Conservation (phyloP, 352 stramenopile genomes). For the Halophytophthora batemanensis region DNA sequence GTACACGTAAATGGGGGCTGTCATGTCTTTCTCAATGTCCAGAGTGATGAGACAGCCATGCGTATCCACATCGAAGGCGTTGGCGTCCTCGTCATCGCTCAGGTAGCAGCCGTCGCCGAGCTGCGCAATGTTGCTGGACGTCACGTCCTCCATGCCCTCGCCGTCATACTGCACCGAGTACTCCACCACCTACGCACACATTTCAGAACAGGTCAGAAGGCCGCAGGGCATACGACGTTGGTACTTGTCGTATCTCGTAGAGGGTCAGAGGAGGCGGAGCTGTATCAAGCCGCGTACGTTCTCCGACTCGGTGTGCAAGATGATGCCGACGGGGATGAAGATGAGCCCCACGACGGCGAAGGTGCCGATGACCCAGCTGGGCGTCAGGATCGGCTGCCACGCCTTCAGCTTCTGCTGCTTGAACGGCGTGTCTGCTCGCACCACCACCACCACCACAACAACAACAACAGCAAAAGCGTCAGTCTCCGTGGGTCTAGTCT, state of each 20-base stretch:
- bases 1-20: slow-evolving; percentile 96
- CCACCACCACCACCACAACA: neutral
- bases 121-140: slow-evolving; percentile 57
- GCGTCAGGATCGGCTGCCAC: slow-evolving; percentile 97
- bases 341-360: slow-evolving; percentile 94
- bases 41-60: slow-evolving; percentile 86
- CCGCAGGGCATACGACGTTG: too few relatives aligned
- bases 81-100: slow-evolving; percentile 50
- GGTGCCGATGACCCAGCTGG: slow-evolving; percentile 93
- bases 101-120: slow-evolving; percentile 64
- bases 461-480: neutral
- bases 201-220: too few relatives aligned
- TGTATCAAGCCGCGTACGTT: slow-evolving; percentile 38
- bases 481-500: too few relatives aligned
- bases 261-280: neutral
- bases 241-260: too few relatives aligned
- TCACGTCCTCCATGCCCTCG: slow-evolving; percentile 33
- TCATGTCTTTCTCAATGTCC: slow-evolving; percentile 91
- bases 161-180: slow-evolving; percentile 90
- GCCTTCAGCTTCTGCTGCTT: slow-evolving; percentile 91
- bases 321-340: slow-evolving; percentile 93
- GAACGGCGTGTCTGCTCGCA: slow-evolving; percentile 71
- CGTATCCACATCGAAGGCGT: slow-evolving; percentile 55
- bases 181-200: slow-evolving; percentile 67
- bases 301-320: slow-evolving; percentile 84